Evolutionary conservation across 164 flowering plant species (phyloP).

Genomic region (Dillenia suffruticosa): DNA sequence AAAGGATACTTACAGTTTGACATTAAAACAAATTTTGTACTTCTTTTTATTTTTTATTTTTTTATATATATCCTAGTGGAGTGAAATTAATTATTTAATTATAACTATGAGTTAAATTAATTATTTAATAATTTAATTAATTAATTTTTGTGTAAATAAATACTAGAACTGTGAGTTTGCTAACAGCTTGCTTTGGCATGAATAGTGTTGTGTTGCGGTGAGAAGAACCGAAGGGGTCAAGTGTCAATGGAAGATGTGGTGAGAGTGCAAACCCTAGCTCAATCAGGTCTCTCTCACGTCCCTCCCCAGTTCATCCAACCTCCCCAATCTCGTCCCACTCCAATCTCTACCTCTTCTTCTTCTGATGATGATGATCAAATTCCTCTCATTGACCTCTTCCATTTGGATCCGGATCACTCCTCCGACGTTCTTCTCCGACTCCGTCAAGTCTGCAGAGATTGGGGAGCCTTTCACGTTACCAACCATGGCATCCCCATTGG

Average conservation of each 20-base stretch:
- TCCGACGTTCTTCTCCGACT: constrained; percentile 23
- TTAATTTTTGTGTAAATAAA: no score
- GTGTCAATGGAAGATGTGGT: not conserved
- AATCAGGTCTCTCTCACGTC: constrained; percentile 28
- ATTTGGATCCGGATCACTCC: constrained; percentile 19
- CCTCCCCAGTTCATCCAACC: constrained; percentile 73
- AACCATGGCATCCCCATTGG: constrained; percentile 58
- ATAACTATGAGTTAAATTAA: no score
- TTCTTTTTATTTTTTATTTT: no score
- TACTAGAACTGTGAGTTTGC: no score
- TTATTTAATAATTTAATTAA: no score
- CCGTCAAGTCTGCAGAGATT: constrained; percentile 47
- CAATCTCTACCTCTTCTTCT: not conserved
- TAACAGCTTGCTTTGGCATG: no score
- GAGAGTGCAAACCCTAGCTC: constrained; percentile 49
- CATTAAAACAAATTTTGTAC: no score
- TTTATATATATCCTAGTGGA: no score
- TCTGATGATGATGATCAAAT: not conserved
- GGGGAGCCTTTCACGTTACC: constrained; percentile 87
- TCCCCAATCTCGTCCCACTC: constrained; percentile 38
- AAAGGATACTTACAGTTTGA: no score
- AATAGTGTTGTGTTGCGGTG: no score
- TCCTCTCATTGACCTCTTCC: constrained; percentile 52
- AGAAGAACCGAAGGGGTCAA: no score
- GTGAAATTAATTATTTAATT: no score